A percentile compares a stretch with the other conserved stretches of the same genome.
Conservation (phyloP, 345 rosid species). For the Melaleuca alternifolia region DNA sequence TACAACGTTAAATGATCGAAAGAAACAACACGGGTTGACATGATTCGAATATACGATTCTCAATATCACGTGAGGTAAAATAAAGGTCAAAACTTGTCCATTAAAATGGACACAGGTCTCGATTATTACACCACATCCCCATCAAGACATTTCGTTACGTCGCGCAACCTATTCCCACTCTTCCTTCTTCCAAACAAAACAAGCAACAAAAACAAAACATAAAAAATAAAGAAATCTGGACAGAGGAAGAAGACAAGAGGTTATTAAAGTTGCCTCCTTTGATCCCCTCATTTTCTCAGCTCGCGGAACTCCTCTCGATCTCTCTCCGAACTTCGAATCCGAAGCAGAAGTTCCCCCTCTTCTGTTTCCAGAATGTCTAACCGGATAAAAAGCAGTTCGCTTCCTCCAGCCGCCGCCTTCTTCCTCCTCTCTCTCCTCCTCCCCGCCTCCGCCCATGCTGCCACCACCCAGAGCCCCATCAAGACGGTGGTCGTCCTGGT, state of each 20-base stretch:
- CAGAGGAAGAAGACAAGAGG: too few species aligned
- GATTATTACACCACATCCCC: neutral
- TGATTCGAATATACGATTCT: neutral
- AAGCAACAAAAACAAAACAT: too few species aligned
- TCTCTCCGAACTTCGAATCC: neutral
- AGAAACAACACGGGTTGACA: neutral
- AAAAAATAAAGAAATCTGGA: too few species aligned
- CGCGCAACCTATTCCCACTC: neutral
- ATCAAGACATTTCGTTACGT: neutral
- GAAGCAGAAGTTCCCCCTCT: neutral
- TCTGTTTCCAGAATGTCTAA: neutral
- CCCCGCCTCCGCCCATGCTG: neutral
- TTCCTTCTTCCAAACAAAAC: neutral
- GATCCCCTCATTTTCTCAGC: neutral
- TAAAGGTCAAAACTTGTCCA: neutral
- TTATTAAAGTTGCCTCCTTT: neutral
- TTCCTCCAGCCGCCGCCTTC: neutral
- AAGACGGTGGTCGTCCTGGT: constrained; percentile 67
- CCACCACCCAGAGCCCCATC: constrained; percentile 29
- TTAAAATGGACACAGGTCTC: neutral
- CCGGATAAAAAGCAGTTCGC: neutral
- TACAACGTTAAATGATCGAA: too few species aligned
- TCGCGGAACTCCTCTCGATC: neutral
- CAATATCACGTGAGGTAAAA: neutral
- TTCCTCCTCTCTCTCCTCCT: neutral